These are phyloP conservation scores for Epichloe hybrida DNA, from an alignment of 2,329 filamentous ascomycete species.

Conservation along the genomic window DNA sequence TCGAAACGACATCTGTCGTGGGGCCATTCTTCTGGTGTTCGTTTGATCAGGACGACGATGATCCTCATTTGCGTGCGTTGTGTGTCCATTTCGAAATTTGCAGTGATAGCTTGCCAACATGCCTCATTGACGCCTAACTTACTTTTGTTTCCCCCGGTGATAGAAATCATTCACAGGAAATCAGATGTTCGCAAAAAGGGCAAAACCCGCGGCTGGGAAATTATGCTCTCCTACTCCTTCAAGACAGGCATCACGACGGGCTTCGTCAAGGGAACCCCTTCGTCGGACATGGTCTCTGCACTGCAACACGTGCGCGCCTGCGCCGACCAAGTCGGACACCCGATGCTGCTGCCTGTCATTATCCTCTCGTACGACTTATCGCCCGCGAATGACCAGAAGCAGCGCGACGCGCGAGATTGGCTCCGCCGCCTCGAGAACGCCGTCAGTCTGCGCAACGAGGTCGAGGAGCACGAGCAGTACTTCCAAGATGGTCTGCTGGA, in stretches of 20 bases:
- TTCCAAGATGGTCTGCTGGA: slow-evolving; percentile 39
- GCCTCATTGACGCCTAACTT: too few relatives aligned
- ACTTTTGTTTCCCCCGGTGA: too few relatives aligned
- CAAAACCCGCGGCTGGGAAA: slow-evolving; percentile 49
- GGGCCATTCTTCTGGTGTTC: slow-evolving; percentile 51
- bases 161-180: slow-evolving; percentile 50
- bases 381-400: slow-evolving; percentile 42
- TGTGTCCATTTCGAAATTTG: too few relatives aligned
- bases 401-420: slow-evolving; percentile 50
- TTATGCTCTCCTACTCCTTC: slow-evolving; percentile 47
- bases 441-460: slow-evolving; percentile 46
- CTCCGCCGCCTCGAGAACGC: slow-evolving; percentile 47
- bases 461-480: slow-evolving; percentile 41
- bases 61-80: slow-evolving; percentile 41
- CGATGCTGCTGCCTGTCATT: slow-evolving; percentile 44
- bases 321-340: slow-evolving; percentile 37
- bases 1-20: slow-evolving; percentile 45
- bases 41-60: slow-evolving; percentile 40
- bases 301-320: slow-evolving; percentile 38
- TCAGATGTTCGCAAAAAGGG: slow-evolving; percentile 56
- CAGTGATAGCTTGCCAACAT: too few relatives aligned
- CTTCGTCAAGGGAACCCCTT: slow-evolving; percentile 47
- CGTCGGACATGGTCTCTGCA: slow-evolving; percentile 36
- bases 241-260: slow-evolving; percentile 42
- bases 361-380: slow-evolving; percentile 46